These are phyloP conservation scores for Malania oleifera DNA, from an alignment of 164 flowering plant species.

Conservation along the genomic window DNA sequence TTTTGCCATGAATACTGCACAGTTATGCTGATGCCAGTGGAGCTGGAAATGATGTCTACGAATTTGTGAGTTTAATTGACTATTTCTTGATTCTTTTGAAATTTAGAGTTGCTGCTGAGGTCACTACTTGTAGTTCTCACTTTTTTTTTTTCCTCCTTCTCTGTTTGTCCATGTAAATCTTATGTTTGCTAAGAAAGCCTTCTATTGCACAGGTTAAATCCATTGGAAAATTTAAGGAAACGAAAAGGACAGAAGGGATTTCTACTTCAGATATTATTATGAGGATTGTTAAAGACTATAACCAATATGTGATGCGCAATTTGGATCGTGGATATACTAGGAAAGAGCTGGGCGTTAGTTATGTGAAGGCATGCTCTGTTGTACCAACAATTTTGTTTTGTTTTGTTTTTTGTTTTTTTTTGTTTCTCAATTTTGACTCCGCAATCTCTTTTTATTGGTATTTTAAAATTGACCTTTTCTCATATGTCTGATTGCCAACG, in stretches of 20 bases:
- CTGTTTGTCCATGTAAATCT: neutral
- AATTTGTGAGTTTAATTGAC: conserved; percentile 46
- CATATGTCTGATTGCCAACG: neutral
- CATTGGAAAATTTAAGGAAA: conserved; percentile 72
- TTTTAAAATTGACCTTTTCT: neutral
- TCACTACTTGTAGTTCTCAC: neutral
- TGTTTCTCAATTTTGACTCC: neutral
- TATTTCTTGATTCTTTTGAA: neutral
- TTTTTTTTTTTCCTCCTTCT: neutral
- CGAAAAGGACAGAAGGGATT: conserved; percentile 76
- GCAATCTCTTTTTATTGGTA: too few species aligned
- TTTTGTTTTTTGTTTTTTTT: neutral
- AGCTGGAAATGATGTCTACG: conserved; percentile 71
- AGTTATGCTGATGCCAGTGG: conserved; percentile 81
- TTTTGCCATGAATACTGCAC: conserved; percentile 15
- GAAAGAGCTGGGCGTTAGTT: conserved; percentile 93
- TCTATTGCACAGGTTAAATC: conserved; percentile 57
- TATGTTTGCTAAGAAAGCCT: neutral
- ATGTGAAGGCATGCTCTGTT: conserved; percentile 63
- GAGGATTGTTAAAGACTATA: conserved; percentile 96
- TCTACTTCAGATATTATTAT: conserved; percentile 85
- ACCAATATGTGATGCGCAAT: conserved; percentile 89
- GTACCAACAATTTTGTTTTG: neutral
- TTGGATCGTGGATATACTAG: conserved; percentile 93
- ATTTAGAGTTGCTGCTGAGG: neutral